These are phyloP conservation scores for Exsudoporus floridanus DNA, from an alignment of 1,284 basidiomycete species.

Conservation along the genomic window DNA sequence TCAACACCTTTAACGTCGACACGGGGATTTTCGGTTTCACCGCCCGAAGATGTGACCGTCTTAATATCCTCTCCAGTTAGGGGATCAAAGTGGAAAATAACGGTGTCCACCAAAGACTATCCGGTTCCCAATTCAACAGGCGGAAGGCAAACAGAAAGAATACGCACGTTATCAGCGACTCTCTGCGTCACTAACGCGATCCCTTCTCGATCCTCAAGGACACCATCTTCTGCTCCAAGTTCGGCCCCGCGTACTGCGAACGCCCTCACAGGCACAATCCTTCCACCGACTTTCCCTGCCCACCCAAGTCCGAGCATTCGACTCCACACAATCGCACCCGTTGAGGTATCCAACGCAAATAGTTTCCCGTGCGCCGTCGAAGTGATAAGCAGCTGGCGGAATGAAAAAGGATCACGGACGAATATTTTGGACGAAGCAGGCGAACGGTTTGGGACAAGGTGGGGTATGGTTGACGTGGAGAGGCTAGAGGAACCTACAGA, in stretches of 20 bases:
- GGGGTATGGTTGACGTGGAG: slow-evolving; percentile 37
- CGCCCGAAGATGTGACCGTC: slow-evolving; percentile 17
- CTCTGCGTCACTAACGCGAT: slow-evolving; percentile 64
- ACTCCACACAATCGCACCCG: slow-evolving; percentile 76
- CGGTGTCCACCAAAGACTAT: slow-evolving; percentile 57
- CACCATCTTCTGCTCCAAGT: not conserved
- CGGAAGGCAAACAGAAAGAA: not conserved
- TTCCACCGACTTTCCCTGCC: slow-evolving; percentile 55
- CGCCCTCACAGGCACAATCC: slow-evolving; percentile 56
- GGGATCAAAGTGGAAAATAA: slow-evolving; percentile 78
- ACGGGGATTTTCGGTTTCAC: not conserved
- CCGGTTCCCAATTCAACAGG: slow-evolving; percentile 10
- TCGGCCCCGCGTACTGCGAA: slow-evolving; percentile 22
- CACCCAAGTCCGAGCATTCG: slow-evolving; percentile 66
- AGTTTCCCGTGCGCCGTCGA: slow-evolving; percentile 76
- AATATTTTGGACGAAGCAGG: slow-evolving; percentile 41
- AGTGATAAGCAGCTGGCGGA: slow-evolving; percentile 80
- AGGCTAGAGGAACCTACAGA: slow-evolving; percentile 30
- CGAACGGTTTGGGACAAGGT: slow-evolving; percentile 15
- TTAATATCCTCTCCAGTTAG: slow-evolving; percentile 65
- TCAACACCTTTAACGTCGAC: slow-evolving; percentile 6
- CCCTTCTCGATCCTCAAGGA: slow-evolving; percentile 32
- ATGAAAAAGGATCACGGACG: slow-evolving; percentile 81
- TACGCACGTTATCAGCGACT: slow-evolving; percentile 57
- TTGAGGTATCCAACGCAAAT: slow-evolving; percentile 80